Evolutionary conservation across 495 filamentous ascomycete species (phyloP), one percentile per base, ranked within the genome.

Genomic region (Beverwykella pulmonaria): DNA sequence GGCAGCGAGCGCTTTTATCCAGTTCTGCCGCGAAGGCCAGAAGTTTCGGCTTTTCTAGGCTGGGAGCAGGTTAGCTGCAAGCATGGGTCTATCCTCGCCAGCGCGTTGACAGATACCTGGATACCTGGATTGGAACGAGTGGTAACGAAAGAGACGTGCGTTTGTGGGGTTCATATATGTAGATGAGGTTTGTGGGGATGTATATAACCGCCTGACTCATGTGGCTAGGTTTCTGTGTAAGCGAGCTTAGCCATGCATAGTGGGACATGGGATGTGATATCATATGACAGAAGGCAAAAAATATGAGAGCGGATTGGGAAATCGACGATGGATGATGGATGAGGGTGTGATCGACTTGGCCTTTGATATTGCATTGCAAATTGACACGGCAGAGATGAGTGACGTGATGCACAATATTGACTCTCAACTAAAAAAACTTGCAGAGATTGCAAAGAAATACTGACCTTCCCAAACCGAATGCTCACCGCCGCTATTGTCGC

Each of bases 11-110:
- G 47, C 55, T 48, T 67, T 67, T 67, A 67, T 54, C 63, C 63
- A 67, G 54, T 67, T 67, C 56, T 67, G 63, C 63, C 63, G 48
- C 46, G n/a, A 60, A 47, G 63, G 29, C 63, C 54, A 54, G 63
- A 59, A 2, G 29, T 17, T 60, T 54, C 47, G 47, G 63, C 47
- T 60, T 36, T 60, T 47, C 55, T 53, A 53, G 52, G 46, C 54
- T 39, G 12, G 39, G 10, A 22, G 56, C 49, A 19, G 30, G 17
- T 47, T 10, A 29, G 19, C n/a, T 39, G 39, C 48, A 23, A 2
- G 22, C 26, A 25, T 52, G 48, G 8, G 20, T 25, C 9, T 9
- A 52, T 1, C 5, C 2, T 1, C 48, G 19, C 22, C 19, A 1
- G 25, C 26, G 25, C 17, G 58, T 44, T 44, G 15, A 44, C 39